These are phyloP conservation scores for Isabelozyma rhagii DNA, from an alignment of 805 yeast species.

Conservation along the genomic window DNA sequence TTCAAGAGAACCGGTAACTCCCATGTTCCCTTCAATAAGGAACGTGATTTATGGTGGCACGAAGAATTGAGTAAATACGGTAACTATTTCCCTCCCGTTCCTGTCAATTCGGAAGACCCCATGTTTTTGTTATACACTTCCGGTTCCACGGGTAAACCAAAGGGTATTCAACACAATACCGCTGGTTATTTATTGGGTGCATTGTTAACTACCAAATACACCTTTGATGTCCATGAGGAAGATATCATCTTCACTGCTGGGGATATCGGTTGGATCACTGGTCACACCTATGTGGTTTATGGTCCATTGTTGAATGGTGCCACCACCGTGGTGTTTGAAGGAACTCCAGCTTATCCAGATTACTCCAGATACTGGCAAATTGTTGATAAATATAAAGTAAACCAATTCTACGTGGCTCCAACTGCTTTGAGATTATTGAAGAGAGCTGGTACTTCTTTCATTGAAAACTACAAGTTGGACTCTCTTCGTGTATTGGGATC, in stretches of 20 bases:
- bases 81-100: slow-evolving; percentile 80
- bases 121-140: slow-evolving; percentile 93
- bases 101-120: slow-evolving; percentile 92
- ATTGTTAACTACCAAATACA: slow-evolving; percentile 84
- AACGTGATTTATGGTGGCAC: slow-evolving; percentile 95
- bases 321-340: slow-evolving; percentile 90
- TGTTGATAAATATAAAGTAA: slow-evolving; percentile 84
- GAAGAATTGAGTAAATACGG: slow-evolving; percentile 80
- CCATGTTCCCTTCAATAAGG: slow-evolving; percentile 67
- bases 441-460: slow-evolving; percentile 84
- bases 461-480: slow-evolving; percentile 75
- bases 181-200: slow-evolving; percentile 96
- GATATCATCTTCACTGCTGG: slow-evolving; percentile 95
- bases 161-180: slow-evolving; percentile 94
- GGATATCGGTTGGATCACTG: slow-evolving; percentile 99
- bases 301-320: slow-evolving; percentile 89
- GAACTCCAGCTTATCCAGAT: slow-evolving; percentile 96
- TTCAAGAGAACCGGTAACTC: slow-evolving; percentile 81
- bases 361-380: slow-evolving; percentile 97
- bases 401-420: slow-evolving; percentile 97
- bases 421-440: slow-evolving; percentile 90
- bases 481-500: slow-evolving; percentile 93
- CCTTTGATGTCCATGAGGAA: slow-evolving; percentile 86
- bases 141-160: slow-evolving; percentile 97
- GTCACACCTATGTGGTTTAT: slow-evolving; percentile 92